A percentile compares a stretch with the other conserved stretches of the same genome.
These are phyloP conservation scores for Jaltomata sinuosa DNA, from an alignment of 257 asterid species.

Conservation along the genomic window DNA sequence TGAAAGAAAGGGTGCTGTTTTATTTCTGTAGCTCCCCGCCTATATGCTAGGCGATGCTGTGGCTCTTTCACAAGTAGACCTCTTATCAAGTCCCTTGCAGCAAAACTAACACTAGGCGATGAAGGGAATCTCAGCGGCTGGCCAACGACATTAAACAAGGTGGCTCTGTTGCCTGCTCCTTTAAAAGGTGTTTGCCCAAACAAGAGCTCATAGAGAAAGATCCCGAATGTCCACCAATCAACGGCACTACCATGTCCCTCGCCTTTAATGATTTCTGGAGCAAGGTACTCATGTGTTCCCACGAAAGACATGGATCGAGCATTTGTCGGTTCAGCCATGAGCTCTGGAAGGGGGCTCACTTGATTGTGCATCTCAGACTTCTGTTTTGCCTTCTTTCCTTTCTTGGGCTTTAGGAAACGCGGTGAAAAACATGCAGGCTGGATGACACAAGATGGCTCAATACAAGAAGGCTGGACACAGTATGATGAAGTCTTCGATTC, in stretches of 20 bases:
- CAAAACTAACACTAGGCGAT: constrained; percentile 50
- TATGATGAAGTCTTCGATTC: constrained; percentile 36
- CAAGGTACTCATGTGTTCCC: constrained; percentile 61
- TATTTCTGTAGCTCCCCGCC: constrained; percentile 61
- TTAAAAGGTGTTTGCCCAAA: constrained; percentile 58
- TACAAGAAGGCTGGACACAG: constrained; percentile 50
- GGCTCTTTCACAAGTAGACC: constrained; percentile 62
- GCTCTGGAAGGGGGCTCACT: constrained; percentile 49
- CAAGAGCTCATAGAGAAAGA: constrained; percentile 50
- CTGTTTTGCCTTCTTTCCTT: constrained; percentile 38
- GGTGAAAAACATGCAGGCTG: constrained; percentile 55
- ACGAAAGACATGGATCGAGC: constrained; percentile 69
- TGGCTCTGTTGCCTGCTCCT: constrained; percentile 54
- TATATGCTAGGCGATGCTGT: constrained; percentile 54
- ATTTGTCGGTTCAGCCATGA: constrained; percentile 54
- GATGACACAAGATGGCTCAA: constrained; percentile 42
- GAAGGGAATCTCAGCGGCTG: constrained; percentile 56
- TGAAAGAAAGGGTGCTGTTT: constrained; percentile 61
- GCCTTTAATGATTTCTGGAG: constrained; percentile 58
- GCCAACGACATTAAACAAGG: constrained; percentile 59
- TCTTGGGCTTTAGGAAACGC: constrained; percentile 38
- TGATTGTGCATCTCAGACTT: constrained; percentile 32
- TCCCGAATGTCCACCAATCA: constrained; percentile 69
- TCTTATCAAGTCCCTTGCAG: constrained; percentile 57
- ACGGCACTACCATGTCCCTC: constrained; percentile 73